phyloP scores from a whole-genome alignment of 768 basidiomycete genomes.

The Pilatotrama ljubarskyi region DNA sequence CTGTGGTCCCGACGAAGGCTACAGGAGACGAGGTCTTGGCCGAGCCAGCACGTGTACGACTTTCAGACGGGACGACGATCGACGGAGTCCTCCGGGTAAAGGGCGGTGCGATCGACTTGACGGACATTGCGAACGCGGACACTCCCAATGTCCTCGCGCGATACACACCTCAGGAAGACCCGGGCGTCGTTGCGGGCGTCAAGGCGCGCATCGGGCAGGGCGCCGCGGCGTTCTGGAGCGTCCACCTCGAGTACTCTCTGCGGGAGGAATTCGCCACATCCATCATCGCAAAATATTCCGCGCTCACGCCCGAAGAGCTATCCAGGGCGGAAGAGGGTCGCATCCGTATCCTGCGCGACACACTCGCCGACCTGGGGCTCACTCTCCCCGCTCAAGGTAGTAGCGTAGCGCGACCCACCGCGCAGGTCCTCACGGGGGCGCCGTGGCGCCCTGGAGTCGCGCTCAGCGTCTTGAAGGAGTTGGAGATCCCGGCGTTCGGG shows the following conservation, averaged over 20 bases:
- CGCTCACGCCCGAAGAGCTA: conserved; percentile 14
- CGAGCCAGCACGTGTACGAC: neutral
- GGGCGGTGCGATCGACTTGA: neutral
- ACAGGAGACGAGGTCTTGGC: neutral
- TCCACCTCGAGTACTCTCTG: conserved; percentile 59
- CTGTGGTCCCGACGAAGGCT: neutral
- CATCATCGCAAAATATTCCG: neutral
- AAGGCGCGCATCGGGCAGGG: conserved; percentile 13
- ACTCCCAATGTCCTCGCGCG: conserved; percentile 1
- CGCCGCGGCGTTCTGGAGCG: conserved; percentile 51
- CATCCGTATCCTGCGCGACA: conserved; percentile 33
- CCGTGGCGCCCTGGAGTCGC: conserved; percentile 39
- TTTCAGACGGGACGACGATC: neutral
- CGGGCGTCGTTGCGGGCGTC: neutral
- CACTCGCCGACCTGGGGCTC: conserved; percentile 40
- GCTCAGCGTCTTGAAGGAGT: conserved; percentile 38
- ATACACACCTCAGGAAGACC: neutral
- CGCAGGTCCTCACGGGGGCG: conserved; percentile 34
- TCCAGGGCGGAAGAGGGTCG: conserved; percentile 21
- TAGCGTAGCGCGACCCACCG: conserved; percentile 29
- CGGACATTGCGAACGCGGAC: neutral
- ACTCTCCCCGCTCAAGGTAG: conserved; percentile 37
- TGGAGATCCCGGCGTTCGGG: conserved; percentile 34
- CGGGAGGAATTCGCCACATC: conserved; percentile 37
- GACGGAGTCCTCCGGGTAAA: neutral